phyloP scores from a whole-genome alignment of 352 stramenopile genomes.

The Phytophthora colocasiae region DNA sequence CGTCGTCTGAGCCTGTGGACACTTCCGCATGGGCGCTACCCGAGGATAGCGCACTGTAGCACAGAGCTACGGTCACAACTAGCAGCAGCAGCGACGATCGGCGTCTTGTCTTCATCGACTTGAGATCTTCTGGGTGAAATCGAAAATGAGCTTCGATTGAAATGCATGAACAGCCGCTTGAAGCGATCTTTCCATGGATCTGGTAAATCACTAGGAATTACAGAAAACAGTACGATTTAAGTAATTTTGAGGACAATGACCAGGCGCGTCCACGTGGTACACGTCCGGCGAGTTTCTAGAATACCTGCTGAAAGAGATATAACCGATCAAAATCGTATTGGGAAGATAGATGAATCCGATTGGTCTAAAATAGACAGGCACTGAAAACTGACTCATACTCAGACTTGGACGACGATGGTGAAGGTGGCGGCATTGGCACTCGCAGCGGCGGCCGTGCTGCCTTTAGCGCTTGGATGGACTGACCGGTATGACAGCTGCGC shows the following conservation, averaged over 20 bases:
- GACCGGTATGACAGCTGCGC: slow-evolving; percentile 42
- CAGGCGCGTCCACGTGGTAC: slow-evolving; percentile 11
- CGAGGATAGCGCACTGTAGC: slow-evolving; percentile 36
- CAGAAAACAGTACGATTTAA: background rate
- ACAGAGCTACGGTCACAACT: slow-evolving; percentile 45
- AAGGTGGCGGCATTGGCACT: slow-evolving; percentile 19
- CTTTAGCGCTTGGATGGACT: slow-evolving; percentile 55
- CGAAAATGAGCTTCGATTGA: slow-evolving; percentile 25
- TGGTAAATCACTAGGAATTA: slow-evolving; percentile 10
- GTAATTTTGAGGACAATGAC: background rate
- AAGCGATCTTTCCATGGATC: slow-evolving; percentile 38
- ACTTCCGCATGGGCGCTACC: slow-evolving; percentile 37
- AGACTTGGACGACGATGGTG: slow-evolving; percentile 21
- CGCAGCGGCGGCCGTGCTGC: slow-evolving; percentile 18
- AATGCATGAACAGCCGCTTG: slow-evolving; percentile 10
- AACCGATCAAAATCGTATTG: slow-evolving; percentile 4
- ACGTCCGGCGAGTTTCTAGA: slow-evolving; percentile 38
- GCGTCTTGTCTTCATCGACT: slow-evolving; percentile 24
- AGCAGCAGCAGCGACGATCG: slow-evolving; percentile 45
- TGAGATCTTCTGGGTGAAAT: slow-evolving; percentile 22
- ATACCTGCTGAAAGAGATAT: slow-evolving; percentile 13
- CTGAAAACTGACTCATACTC: slow-evolving; percentile 9
- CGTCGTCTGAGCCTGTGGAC: slow-evolving; percentile 47
- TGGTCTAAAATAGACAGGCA: slow-evolving; percentile 10
- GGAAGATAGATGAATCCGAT: slow-evolving; percentile 1